A percentile compares a stretch with the other conserved stretches of the same genome.
Evolutionary conservation across 139 green algal genomes (phyloP).

Genomic region (Parachlorella kessleri): DNA sequence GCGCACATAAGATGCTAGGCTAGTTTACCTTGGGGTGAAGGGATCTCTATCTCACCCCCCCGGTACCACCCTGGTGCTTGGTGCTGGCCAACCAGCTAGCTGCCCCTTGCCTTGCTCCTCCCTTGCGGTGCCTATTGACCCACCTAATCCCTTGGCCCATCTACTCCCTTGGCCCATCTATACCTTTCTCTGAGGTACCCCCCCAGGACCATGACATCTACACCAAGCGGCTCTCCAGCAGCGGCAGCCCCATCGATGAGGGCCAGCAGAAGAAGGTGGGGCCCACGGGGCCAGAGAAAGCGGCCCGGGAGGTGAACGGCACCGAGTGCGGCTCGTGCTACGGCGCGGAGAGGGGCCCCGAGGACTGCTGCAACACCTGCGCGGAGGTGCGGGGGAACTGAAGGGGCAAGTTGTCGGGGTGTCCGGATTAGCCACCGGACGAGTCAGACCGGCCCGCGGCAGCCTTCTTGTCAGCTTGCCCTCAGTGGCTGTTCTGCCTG

Average conservation of each 20-base stretch:
- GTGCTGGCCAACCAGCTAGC: no score
- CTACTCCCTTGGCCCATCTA: background rate
- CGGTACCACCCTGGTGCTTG: no score
- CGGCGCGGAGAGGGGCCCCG: constrained; percentile 74
- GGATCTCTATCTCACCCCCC: no score
- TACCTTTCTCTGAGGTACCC: background rate
- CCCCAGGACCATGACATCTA: constrained; percentile 83
- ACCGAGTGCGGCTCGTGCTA: constrained; percentile 91
- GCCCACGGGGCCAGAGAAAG: background rate
- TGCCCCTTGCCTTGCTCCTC: no score
- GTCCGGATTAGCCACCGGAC: background rate
- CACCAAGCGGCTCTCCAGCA: constrained; percentile 67
- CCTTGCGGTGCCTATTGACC: no score
- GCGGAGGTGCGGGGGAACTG: constrained; percentile 78
- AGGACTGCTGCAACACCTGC: constrained; percentile 95
- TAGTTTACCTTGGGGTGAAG: no score
- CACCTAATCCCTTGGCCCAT: background rate
- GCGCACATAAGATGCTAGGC: no score
- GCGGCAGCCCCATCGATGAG: constrained; percentile 62
- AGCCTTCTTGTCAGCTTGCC: background rate
- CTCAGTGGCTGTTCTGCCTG: background rate
- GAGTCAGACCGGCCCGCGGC: background rate
- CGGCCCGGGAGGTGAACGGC: background rate
- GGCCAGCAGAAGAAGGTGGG: constrained; percentile 45
- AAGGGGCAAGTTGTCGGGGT: background rate